These are phyloP conservation scores for Ceriops decandra DNA, from an alignment of 345 rosid species.

Conservation along the genomic window DNA sequence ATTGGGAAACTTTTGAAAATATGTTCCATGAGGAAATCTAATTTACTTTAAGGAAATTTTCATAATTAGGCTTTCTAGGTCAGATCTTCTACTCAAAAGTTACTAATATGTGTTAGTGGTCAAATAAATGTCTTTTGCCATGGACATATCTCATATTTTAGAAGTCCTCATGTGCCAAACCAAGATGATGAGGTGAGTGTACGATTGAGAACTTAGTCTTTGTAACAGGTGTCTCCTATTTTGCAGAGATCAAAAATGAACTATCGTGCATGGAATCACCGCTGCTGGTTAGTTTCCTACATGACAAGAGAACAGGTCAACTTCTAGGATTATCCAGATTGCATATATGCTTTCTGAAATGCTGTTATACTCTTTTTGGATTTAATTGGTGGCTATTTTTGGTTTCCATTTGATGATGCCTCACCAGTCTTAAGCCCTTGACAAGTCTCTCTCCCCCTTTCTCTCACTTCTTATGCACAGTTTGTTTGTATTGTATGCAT, in stretches of 20 bases:
- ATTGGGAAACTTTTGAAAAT: background rate
- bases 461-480: conserved; percentile 4
- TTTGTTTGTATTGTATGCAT: background rate
- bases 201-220: conserved; percentile 3
- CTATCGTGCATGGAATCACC: conserved; percentile 97
- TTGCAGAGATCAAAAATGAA: conserved; percentile 94
- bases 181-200: background rate
- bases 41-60: background rate
- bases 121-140: too few relatives aligned
- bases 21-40: background rate
- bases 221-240: conserved; percentile 3
- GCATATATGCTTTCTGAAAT: background rate
- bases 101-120: too few relatives aligned
- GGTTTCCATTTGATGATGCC: conserved; percentile 6
- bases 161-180: background rate
- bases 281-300: conserved; percentile 90
- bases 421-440: background rate
- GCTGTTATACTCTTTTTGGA: background rate
- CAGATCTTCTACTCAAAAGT: too few relatives aligned
- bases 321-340: conserved; percentile 7
- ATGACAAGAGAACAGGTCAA: conserved; percentile 71
- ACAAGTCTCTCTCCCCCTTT: too few relatives aligned
- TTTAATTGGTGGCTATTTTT: background rate
- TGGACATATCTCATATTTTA: background rate
- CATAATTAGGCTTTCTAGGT: background rate